Conservation (phyloP, 2,329 filamentous ascomycete species). For the Aspergillus tanneri region DNA sequence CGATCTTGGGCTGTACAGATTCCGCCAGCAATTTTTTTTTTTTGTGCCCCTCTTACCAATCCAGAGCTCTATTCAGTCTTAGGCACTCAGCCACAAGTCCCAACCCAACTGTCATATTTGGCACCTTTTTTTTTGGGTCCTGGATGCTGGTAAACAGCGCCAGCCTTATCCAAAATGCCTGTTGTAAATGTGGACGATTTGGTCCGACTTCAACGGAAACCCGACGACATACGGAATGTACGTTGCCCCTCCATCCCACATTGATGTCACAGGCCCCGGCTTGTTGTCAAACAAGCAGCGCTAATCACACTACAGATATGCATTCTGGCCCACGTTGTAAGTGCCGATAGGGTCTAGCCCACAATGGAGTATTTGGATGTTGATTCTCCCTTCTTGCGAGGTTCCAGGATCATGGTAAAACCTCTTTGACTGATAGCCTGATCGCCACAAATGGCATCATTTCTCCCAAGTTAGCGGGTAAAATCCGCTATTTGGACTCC, state of each 20-base stretch:
- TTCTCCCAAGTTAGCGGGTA: slow-evolving; percentile 93
- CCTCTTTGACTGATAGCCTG: slow-evolving; percentile 90
- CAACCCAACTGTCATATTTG: slow-evolving; percentile 8
- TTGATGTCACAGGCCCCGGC: slow-evolving; percentile 18
- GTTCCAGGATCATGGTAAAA: slow-evolving; percentile 87
- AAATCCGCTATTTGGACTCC: slow-evolving; percentile 96
- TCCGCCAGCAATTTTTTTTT: slow-evolving; percentile 18
- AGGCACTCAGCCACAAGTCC: too few species aligned
- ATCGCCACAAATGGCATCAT: slow-evolving; percentile 99
- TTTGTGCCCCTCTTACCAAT: background rate
- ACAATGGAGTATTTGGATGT: slow-evolving; percentile 1
- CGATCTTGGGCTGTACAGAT: slow-evolving; percentile 3
- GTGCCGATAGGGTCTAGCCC: slow-evolving; percentile 30
- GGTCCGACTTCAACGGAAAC: slow-evolving; percentile 80
- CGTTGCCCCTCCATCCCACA: slow-evolving; percentile 42
- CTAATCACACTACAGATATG: slow-evolving; percentile 67
- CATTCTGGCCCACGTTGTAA: slow-evolving; percentile 86
- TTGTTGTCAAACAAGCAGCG: slow-evolving; percentile 16
- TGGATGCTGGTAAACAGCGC: slow-evolving; percentile 16
- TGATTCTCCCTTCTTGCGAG: slow-evolving; percentile 14
- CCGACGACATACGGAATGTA: slow-evolving; percentile 90
- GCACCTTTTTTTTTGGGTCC: slow-evolving; percentile 8
- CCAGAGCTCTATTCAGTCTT: background rate
- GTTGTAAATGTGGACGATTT: slow-evolving; percentile 89
- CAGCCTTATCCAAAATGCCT: slow-evolving; percentile 66